A percentile compares a stretch with the other conserved stretches of the same genome.
phyloP scores from a whole-genome alignment of 139 green algal genomes.

The Tetraselmis striata region DNA sequence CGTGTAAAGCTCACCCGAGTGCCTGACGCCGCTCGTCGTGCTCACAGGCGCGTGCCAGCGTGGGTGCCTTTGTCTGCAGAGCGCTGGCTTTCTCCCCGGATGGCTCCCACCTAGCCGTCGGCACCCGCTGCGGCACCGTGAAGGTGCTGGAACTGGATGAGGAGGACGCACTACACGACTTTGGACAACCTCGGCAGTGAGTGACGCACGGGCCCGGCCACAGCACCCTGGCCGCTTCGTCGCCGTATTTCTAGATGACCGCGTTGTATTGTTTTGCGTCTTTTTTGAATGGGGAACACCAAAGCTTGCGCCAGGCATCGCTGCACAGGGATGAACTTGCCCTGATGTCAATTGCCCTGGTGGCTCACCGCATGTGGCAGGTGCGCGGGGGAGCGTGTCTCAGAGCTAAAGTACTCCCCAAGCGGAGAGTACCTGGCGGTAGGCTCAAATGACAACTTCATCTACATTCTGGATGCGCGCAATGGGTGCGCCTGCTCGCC shows the following conservation, averaged over 20 bases:
- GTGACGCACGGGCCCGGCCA: too few relatives aligned
- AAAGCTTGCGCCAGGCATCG: too few relatives aligned
- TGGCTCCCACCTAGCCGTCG: slow-evolving; percentile 47
- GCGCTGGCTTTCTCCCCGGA: slow-evolving; percentile 43
- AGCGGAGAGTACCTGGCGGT: slow-evolving; percentile 7
- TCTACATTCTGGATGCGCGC: slow-evolving; percentile 42
- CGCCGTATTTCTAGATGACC: too few relatives aligned
- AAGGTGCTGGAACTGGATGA: slow-evolving; percentile 38
- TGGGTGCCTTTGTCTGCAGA: background rate
- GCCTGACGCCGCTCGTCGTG: too few relatives aligned
- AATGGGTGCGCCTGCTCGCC: slow-evolving; percentile 14
- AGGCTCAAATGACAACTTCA: slow-evolving; percentile 46
- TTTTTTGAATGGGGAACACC: slow-evolving; percentile 20
- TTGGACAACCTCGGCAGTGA: slow-evolving; percentile 18
- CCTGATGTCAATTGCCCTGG: too few relatives aligned
- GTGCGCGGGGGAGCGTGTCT: background rate
- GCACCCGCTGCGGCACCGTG: slow-evolving; percentile 28
- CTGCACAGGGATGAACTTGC: too few relatives aligned
- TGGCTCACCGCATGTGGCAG: too few relatives aligned
- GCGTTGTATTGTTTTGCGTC: background rate
- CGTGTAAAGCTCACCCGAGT: slow-evolving; percentile 41
- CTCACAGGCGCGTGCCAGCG: background rate
- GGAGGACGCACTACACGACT: slow-evolving; percentile 32
- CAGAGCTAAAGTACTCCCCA: background rate
- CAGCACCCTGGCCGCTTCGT: too few relatives aligned